phyloP scores from a whole-genome alignment of 768 basidiomycete genomes.

The Pilatotrama ljubarskyi region DNA sequence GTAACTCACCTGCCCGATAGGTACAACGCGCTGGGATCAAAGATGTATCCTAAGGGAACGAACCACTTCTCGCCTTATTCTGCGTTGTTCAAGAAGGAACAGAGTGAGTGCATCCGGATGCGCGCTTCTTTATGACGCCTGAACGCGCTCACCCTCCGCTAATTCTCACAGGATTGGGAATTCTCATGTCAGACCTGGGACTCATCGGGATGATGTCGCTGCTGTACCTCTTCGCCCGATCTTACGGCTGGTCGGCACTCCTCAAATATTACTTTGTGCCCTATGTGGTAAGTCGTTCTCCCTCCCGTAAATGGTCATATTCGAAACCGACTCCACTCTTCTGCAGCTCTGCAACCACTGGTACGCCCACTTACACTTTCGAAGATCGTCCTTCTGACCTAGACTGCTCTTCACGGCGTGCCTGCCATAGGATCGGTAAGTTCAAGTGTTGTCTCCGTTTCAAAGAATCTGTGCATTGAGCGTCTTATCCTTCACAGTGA shows the following conservation, averaged over 20 bases:
- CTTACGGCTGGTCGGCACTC: conserved; percentile 26
- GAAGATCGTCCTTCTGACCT: background rate
- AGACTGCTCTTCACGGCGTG: background rate
- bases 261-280: conserved; percentile 31
- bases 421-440: conserved; percentile 29
- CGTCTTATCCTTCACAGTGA: conserved; percentile 19
- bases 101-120: conserved; percentile 15
- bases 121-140: background rate
- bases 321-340: conserved; percentile 6
- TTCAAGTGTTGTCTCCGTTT: background rate
- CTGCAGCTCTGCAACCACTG: conserved; percentile 34
- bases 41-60: conserved; percentile 31
- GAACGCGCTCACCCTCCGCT: background rate
- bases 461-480: background rate
- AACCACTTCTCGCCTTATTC: conserved; percentile 34
- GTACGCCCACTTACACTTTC: conserved; percentile 16
- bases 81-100: conserved; percentile 26
- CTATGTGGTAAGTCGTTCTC: conserved; percentile 25
- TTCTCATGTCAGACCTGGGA: conserved; percentile 31
- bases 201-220: conserved; percentile 27
- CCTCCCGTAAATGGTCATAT: conserved; percentile 2
- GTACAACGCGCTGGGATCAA: conserved; percentile 31
- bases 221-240: conserved; percentile 10
- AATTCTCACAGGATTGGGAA: conserved; percentile 22
- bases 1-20: conserved; percentile 5